Evolutionary conservation across 495 filamentous ascomycete genomes (phyloP).

Genomic region (Neurospora terricola): DNA sequence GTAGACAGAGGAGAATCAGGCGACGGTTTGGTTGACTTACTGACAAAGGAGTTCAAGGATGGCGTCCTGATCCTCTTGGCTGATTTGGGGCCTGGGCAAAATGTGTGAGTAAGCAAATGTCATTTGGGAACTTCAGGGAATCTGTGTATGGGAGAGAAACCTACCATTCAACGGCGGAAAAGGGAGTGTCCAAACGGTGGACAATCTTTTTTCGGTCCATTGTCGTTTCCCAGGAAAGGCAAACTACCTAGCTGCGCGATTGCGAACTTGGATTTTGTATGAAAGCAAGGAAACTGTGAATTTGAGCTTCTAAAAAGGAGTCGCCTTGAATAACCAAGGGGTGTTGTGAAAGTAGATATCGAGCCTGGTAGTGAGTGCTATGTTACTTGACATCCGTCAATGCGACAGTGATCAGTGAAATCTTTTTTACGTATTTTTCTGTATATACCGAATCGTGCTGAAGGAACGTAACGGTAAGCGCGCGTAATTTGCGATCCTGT

Average conservation of each 20-base stretch:
- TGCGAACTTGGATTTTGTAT: background rate
- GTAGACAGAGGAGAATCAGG: background rate
- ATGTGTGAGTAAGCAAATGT: background rate
- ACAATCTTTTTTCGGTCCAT: slow-evolving; percentile 24
- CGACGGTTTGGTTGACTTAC: slow-evolving; percentile 23
- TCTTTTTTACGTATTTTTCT: background rate
- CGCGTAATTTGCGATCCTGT: background rate
- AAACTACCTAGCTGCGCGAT: background rate
- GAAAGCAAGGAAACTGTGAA: background rate
- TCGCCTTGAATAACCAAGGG: background rate
- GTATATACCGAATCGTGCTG: background rate
- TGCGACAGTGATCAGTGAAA: background rate
- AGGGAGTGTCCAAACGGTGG: slow-evolving; percentile 25
- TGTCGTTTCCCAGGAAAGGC: background rate
- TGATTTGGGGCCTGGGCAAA: slow-evolving; percentile 37
- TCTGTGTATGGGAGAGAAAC: background rate
- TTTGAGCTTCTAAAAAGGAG: background rate
- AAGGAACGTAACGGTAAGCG: background rate
- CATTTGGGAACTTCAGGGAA: background rate
- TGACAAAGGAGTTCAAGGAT: slow-evolving; percentile 47
- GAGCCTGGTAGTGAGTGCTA: background rate
- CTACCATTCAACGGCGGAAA: slow-evolving; percentile 18
- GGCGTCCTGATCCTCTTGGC: slow-evolving; percentile 38
- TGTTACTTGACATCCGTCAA: background rate
- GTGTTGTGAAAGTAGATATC: background rate